A percentile compares a stretch with the other conserved stretches of the same genome.
phyloP scores from a whole-genome alignment of 352 stramenopile species.

The Pythium dissimile region DNA sequence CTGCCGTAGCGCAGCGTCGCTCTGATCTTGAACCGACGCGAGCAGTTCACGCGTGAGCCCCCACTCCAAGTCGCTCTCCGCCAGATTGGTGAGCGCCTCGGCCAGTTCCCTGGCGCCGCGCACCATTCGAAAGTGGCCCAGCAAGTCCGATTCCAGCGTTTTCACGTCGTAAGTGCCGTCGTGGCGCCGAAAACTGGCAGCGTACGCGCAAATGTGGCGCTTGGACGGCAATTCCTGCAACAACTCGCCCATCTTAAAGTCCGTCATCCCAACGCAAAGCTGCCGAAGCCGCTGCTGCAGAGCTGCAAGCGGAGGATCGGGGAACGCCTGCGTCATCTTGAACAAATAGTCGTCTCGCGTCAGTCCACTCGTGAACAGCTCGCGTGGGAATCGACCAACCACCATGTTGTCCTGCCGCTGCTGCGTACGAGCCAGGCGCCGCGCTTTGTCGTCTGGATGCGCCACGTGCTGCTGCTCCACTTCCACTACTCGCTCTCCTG shows the following conservation, averaged over 20 bases:
- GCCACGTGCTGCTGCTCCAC: constrained; percentile 63
- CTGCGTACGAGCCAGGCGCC: constrained; percentile 26
- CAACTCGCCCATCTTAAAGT: constrained; percentile 85
- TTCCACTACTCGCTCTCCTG: too few species aligned
- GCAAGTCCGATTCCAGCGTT: constrained; percentile 52
- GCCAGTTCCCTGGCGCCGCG: constrained; percentile 51
- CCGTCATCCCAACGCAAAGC: constrained; percentile 77
- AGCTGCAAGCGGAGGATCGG: constrained; percentile 42
- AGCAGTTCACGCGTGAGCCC: constrained; percentile 42
- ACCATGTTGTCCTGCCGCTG: constrained; percentile 59
- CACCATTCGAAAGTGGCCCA: constrained; percentile 79
- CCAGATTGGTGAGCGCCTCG: constrained; percentile 49
- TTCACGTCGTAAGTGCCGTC: constrained; percentile 54
- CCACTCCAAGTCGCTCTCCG: constrained; percentile 63
- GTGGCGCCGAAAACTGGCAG: constrained; percentile 38
- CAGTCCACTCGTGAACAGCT: constrained; percentile 64
- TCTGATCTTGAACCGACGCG: constrained; percentile 33
- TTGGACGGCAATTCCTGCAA: constrained; percentile 91
- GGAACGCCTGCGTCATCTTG: constrained; percentile 44
- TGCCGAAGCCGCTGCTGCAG: constrained; percentile 53
- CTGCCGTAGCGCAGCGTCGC: constrained; percentile 37
- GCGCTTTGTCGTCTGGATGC: constrained; percentile 30
- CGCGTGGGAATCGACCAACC: constrained; percentile 50
- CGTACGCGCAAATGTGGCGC: constrained; percentile 85
- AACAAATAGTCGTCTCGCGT: constrained; percentile 53